Base-by-base conservation (phyloP, 345 rosid genomes). In the Pugionium dolabratum region DNA sequence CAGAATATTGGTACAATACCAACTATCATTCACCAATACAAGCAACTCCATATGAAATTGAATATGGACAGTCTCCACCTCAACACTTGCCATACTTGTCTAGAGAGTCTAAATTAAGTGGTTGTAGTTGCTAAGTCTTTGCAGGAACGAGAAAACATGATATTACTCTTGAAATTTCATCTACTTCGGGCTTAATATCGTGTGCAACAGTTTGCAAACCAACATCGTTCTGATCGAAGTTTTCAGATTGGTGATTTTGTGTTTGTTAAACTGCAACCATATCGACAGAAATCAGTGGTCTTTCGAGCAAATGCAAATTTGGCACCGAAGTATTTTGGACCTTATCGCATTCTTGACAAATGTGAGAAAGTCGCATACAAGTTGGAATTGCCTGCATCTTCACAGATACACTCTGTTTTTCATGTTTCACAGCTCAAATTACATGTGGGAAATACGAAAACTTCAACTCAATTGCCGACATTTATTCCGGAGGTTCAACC, bases 21-120 rank as follows among this genome's bases (percentile, higher is more conserved):
- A 7, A 25, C 1, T 28, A 0, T 1, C 50, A 69, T 0, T 7
- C 34, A 0, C 0, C 48, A 0, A 29, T 5, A 0, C 25, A 45
- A 0, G 7, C 40, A 1, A 35, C 42, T 0, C 51, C 49, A 0
- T 59, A 8, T 7, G 59, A 69, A 1, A 35, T 9, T 0, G 59
- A 59, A 0, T 69, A 48, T 10, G 66, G 66, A 0, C 35, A 7
- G 0, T 9, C 39, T 0, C 72, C 72, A 0, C 72, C 49, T 0
- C 3, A 8, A 0, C 29, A 46, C 1, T 0, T 59, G 0, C 10
- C 58, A 0, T 68, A 68, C 6, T 0, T 59, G 0, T 48, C 27
- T 0, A 50, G 66, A 0, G 54, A 46, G 3, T 1, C 25, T 2
- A 31, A 41, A n/a, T n/a, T n/a, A n/a, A 0, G 66, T 58, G 0